Evolutionary conservation across 176 grass and related monocot species (phyloP), one percentile per base, ranked within the genome.

Genomic region (Raddia distichophylla): DNA sequence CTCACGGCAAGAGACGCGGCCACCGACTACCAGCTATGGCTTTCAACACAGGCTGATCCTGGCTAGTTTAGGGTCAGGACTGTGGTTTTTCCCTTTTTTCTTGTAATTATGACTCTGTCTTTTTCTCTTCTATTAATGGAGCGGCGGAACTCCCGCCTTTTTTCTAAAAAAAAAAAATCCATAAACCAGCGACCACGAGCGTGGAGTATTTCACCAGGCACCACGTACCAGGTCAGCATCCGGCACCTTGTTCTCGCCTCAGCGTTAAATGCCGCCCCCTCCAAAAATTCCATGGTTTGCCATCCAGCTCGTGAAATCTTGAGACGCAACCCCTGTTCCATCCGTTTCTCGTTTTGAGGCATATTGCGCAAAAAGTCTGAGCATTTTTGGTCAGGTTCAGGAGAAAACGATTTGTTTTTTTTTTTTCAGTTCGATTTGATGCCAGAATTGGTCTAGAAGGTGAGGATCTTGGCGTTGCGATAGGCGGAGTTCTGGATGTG

Each of bases 211-310:
- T 71, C 22, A 9, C 54, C 53, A 52, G 63, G 85, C 45, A 40
- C 37, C 37, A 40, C 37, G 37, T 22, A 9, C 54, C 53, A 60
- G 71, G 85, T 53, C 78, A 61, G 78, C 78, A 61, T 18, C 55
- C 44, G 63, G 13, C 46, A 51, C 56, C 67, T 75, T 22, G 15
- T 15, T 64, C 48, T 49, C 56, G 8, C 70, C 33, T 43, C 47
- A 40, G 37, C 78, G 58, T 47, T 43, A 71, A 60, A 61, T 69
- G 10, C 22, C 18, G 6, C 40, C 58, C 58, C 10, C 63, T 62
- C 35, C 14, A 9, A 63, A 74, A 56, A 52, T 34, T 47, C 56
- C 35, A 35, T 57, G 43, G 20, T 46, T 11, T 3, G 18, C 62
- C 35, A 32, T 53, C 65, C 18, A 47, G 8, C 68, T 67, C 57